Evolutionary conservation across 331 rosid genomes (phyloP), one percentile per base, ranked within the genome.

Genomic region (Rhamnella rubrinervis): DNA sequence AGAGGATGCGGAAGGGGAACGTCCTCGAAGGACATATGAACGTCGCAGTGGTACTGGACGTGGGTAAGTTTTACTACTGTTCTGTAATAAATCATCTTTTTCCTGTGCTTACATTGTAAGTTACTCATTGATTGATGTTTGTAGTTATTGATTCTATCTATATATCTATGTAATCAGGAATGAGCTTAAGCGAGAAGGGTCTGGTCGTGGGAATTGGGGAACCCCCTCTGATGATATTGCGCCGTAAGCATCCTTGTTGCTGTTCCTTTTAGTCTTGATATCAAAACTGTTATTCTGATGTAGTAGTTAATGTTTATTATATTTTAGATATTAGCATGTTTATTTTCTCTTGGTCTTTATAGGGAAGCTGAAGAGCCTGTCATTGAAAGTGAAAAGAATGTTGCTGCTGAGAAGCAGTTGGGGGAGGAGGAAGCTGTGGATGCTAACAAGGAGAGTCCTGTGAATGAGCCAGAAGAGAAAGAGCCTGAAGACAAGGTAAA

Each of bases 191-290:
- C 92, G 97, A 7, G 97, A 93, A 2, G 98, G 98, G 1, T 70
- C 92, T 65, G 98, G 98, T 39, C 87, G 89, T 4, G 96, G 97
- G 28, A 93, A 93, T 69, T 93, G 98, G 98, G 98, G 98, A 78
- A 71, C 87, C 17, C 75, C 87, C 52, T 49, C 47, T 25, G 97
- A 91, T 78, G 98, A 88, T 55, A 66, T 85, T 81, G 64, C 86
- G 62, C 85, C 69, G 98, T 93, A 73, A 85, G 95, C 68, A 49
- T 59, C 35, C 20, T 9, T 69, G 15, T 64, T 40, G 16, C 44
- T 31, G 16, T 25, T 5, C 40, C 16, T 37, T 2, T 19, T 41
- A 18, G 4, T n/a, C 18, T 53, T 47, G 28, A 35, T 9, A 53
- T 31, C 25, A 28, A 46, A 37, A 26, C n/a, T 56, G 47, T 38